Evolutionary conservation across 176 grass and related monocot genomes (phyloP), one percentile per base, ranked within the genome.

Genomic region (Triticum urartu): DNA sequence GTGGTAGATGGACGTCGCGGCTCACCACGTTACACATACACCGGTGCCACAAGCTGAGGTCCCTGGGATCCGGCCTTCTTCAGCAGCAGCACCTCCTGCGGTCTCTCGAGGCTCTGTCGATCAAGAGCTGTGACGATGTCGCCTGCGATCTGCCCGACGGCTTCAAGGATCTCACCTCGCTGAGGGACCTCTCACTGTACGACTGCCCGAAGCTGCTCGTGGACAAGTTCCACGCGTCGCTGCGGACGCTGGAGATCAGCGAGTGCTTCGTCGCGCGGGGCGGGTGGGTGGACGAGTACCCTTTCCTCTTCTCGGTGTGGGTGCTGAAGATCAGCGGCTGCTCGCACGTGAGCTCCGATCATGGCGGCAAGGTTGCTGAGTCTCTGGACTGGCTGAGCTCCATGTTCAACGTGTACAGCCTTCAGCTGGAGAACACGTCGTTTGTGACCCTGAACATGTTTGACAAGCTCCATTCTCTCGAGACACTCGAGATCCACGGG

Each of bases 211-310:
- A 84, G 75, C 77, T 91, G 65, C 52, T 84, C 2, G 30, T 91
- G 48, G 75, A 79, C 69, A 80, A 80, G 74, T 88, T 91, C 21
- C 68, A 83, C 69, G 66, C 85, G 3, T 91, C 89, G 0, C 45
- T 91, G 43, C 58, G 77, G 45, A 81, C 76, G 2, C 13, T 91
- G 2, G 85, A 91, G 69, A 85, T 88, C 81, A 80, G 75, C 30
- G 89, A 91, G 28, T 91, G 85, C 70, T 91, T 91, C n/a, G 64
- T 91, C 73, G 68, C 26, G 1, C 47, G 69, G 11, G 89, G 85
- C 11, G 76, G 76, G 36, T 88, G 89, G 89, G 66, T 24, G 6
- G 26, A 88, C 25, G 85, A 84, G 3, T 56, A 84, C 65, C 89
- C 89, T 2, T 68, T 84, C 77, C 85, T 91, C 21, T 87, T 84